phyloP scores from a whole-genome alignment of 208 protist genomes.

The Crithidia mellificae region DNA sequence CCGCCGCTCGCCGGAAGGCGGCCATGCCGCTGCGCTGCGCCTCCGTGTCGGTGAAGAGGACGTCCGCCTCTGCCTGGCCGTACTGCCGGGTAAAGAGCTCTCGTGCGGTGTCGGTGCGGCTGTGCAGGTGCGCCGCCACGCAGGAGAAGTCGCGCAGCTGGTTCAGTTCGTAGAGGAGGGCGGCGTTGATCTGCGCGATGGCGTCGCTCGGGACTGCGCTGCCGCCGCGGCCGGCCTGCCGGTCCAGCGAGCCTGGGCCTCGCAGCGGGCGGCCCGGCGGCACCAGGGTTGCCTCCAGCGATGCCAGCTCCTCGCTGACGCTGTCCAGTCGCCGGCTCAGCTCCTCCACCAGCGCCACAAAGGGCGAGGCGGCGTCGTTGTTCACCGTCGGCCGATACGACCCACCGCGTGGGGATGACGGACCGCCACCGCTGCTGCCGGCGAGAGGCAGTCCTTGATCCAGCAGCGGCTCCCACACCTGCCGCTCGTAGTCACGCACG shows the following conservation, averaged over 20 bases:
- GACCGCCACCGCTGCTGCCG: background rate
- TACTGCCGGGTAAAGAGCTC: constrained; percentile 69
- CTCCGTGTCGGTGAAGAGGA: constrained; percentile 52
- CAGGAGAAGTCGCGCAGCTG: constrained; percentile 57
- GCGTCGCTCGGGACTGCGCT: constrained; percentile 32
- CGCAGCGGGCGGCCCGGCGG: constrained; percentile 28
- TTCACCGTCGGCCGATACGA: constrained; percentile 22
- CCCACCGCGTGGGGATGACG: constrained; percentile 18
- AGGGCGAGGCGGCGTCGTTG: constrained; percentile 29
- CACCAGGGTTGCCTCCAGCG: constrained; percentile 58
- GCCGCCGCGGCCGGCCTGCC: constrained; percentile 14
- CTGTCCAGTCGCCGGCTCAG: constrained; percentile 46
- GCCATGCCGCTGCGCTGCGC: constrained; percentile 34
- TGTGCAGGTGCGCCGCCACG: constrained; percentile 59
- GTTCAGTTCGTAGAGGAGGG: constrained; percentile 67
- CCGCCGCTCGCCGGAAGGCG: constrained; percentile 21
- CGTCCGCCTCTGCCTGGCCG: constrained; percentile 66
- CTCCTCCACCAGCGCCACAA: constrained; percentile 41
- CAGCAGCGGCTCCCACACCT: constrained; percentile 67
- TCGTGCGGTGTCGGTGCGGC: constrained; percentile 48
- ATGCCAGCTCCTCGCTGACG: constrained; percentile 36
- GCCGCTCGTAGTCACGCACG: constrained; percentile 57
- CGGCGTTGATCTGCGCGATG: constrained; percentile 62
- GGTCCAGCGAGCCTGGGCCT: constrained; percentile 3
- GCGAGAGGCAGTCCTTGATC: constrained; percentile 39